Percentiles rank a stretch among this genome's conserved stretches.
phyloP scores from a whole-genome alignment of 139 green algal genomes.

The Penium margaritaceum region DNA sequence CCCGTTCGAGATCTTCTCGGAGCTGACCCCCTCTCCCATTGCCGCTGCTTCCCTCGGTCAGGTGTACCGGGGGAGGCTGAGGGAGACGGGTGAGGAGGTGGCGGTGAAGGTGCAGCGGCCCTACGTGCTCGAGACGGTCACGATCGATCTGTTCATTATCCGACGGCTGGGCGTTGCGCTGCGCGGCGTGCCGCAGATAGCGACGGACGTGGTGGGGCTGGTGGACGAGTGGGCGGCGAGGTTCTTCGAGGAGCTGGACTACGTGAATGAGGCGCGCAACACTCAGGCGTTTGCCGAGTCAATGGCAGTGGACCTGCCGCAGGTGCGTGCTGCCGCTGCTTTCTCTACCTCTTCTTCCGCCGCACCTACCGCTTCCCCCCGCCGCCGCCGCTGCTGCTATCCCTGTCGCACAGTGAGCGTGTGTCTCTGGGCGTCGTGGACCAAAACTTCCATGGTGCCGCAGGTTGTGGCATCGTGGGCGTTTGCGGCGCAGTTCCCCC shows the following conservation, averaged over 20 bases:
- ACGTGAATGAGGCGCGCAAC: conserved; percentile 86
- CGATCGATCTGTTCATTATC: conserved; percentile 85
- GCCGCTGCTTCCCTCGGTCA: conserved; percentile 84
- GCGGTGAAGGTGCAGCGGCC: conserved; percentile 93
- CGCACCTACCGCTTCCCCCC: no score
- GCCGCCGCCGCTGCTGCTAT: neutral
- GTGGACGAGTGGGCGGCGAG: conserved; percentile 93
- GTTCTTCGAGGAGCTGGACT: conserved; percentile 98
- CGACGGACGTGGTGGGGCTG: conserved; percentile 84
- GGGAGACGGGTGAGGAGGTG: conserved; percentile 67
- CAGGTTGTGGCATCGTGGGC: no score
- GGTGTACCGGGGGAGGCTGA: conserved; percentile 75
- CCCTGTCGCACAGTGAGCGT: no score
- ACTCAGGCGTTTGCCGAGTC: conserved; percentile 70
- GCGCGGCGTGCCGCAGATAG: conserved; percentile 41
- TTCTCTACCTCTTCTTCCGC: no score
- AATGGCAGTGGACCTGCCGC: conserved; percentile 83
- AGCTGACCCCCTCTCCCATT: conserved; percentile 72
- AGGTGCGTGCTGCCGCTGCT: conserved; percentile 50
- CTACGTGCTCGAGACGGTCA: conserved; percentile 69
- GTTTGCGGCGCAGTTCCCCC: no score
- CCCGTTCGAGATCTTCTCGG: conserved; percentile 68
- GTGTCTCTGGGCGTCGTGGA: no score
- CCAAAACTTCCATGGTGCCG: no score
- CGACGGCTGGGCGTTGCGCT: conserved; percentile 50